These are phyloP conservation scores for Spizellomyces punctatus DNA, from an alignment of 192 early-diverging fungal genomes.

Conservation along the genomic window DNA sequence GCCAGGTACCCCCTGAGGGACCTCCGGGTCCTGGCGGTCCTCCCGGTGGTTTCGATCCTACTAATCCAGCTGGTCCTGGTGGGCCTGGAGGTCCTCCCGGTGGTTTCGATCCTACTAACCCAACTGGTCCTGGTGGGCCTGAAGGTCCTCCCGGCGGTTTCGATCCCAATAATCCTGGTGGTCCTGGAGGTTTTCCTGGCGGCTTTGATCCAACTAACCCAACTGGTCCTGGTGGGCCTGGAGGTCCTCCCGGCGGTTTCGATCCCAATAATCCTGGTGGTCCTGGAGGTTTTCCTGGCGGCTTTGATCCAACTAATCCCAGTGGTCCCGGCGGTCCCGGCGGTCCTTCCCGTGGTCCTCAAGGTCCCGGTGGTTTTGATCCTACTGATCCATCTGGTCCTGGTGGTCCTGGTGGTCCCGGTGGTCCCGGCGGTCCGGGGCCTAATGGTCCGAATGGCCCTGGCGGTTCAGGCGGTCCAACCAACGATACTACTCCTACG, in stretches of 20 bases:
- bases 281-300: background rate
- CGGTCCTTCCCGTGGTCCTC: background rate
- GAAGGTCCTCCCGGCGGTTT: background rate
- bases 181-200: background rate
- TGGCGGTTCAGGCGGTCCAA: background rate
- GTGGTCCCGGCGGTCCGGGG: background rate
- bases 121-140: background rate
- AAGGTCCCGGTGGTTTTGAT: slow-evolving; percentile 2
- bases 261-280: background rate
- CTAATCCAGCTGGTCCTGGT: background rate
- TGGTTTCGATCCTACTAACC: background rate
- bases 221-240: background rate
- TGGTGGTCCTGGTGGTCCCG: background rate
- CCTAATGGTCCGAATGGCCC: background rate
- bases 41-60: background rate
- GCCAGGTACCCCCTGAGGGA: background rate
- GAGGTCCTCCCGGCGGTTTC: background rate
- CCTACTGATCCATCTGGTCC: too few relatives aligned
- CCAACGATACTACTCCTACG: too few relatives aligned
- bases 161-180: too few relatives aligned
- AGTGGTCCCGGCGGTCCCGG: background rate
- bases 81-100: background rate
- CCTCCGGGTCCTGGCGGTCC: background rate
- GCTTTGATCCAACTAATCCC: background rate
- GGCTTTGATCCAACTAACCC: background rate